Base-by-base conservation (phyloP, 352 stramenopile species). In the Phytophthora cajani region DNA sequence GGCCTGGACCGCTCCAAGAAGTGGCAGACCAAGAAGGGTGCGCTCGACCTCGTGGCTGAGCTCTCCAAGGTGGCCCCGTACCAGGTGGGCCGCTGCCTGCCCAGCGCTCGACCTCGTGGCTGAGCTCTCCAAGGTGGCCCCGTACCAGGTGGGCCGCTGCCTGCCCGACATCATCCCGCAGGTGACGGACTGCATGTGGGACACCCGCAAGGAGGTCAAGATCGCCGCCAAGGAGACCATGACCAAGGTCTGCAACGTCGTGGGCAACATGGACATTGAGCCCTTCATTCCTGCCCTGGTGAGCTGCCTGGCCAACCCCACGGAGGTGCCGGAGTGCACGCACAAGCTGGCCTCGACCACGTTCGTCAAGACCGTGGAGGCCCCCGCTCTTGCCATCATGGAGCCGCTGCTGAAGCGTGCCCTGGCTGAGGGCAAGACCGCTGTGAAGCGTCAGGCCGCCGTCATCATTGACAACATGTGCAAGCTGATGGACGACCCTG, bases 391-490 rank as follows among this genome's bases (percentile, higher is more conserved):
- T 71, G 95, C 97, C 36, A 98, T 99, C 75, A 98, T 99, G 88
- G 97, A 99, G 71, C 97, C 97, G 47, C 85, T 99, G 47, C 87
- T 99, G 32, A 87, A 98, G 74, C 97, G 97, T 83, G 97, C 97
- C 58, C 78, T 99, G 54, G 93, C 96, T 61, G 97, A 99, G 74
- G 97, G 97, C 55, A 97, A 97, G 82, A 99, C 89, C 3, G 90
- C 97, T 16, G 97, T 98, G 33, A 99, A 99, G 85, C 95, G 97
- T 90, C 97, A 99, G 85, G 95, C 93, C 55, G 95, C 96, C 71
- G 97, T 99, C 68, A 99, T 99, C 72, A 99, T 99, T 79, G 96
- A 99, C 88, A 99, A 99, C 87, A 99, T 99, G 96, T 98, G 92
- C 81, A 99, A 99, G 90, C 88, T 99, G 46, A 98, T 99, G 70